These are phyloP conservation scores for Phialophora verrucosa DNA, from an alignment of 2,329 filamentous ascomycete genomes.

Conservation along the genomic window DNA sequence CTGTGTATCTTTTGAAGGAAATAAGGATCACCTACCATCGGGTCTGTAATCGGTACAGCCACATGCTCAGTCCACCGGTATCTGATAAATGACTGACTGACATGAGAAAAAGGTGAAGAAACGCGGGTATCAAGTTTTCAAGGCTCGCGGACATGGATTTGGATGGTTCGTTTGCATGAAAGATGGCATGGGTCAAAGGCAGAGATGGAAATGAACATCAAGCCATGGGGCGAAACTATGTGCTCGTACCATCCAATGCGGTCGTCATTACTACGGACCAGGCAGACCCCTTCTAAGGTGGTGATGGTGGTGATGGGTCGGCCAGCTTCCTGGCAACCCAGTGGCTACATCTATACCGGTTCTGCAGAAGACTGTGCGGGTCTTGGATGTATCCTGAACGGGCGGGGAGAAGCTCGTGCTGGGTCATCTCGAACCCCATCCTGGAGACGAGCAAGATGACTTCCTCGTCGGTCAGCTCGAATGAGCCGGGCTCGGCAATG, in stretches of 20 bases:
- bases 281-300: not conserved
- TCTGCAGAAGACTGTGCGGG: constrained; percentile 81
- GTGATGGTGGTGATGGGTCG: constrained; percentile 12
- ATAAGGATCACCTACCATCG: too few relatives aligned
- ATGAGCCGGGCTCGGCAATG: constrained; percentile 85
- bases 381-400: constrained; percentile 86
- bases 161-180: too few relatives aligned
- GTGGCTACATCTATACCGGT: constrained; percentile 76
- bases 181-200: too few relatives aligned
- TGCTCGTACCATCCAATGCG: too few relatives aligned
- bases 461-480: constrained; percentile 90
- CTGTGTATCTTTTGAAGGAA: not conserved
- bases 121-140: too few relatives aligned
- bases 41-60: not conserved
- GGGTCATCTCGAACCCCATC: constrained; percentile 77
- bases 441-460: constrained; percentile 75
- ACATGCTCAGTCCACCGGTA: not conserved
- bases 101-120: too few relatives aligned
- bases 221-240: too few relatives aligned
- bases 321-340: constrained; percentile 80
- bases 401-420: constrained; percentile 51
- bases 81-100: too few relatives aligned
- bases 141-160: too few relatives aligned
- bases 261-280: too few relatives aligned
- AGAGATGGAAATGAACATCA: too few relatives aligned